Percentiles rank a stretch among this genome's conserved stretches.
phyloP scores from a whole-genome alignment of 306 rosid species.

The Cajanus cajan region DNA sequence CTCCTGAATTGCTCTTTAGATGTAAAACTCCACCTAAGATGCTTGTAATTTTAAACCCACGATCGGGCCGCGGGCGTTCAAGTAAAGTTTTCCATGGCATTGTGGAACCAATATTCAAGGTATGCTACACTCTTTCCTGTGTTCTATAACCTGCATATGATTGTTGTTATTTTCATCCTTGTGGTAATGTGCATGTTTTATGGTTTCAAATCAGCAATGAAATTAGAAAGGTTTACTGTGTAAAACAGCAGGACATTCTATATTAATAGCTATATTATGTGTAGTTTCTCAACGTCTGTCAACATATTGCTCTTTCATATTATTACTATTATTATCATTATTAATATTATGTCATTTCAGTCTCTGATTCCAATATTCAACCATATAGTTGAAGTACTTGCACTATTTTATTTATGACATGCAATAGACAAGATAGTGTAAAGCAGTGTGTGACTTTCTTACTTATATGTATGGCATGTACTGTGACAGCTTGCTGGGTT shows the following conservation, averaged over 20 bases:
- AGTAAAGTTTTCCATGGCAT: conserved; percentile 83
- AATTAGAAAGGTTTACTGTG: conserved; percentile 4
- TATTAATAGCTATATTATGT: not conserved
- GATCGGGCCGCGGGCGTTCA: conserved; percentile 95
- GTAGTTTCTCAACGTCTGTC: conserved; percentile 20
- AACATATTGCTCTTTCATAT: not conserved
- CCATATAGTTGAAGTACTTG: conserved; percentile 16
- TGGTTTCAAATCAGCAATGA: not conserved
- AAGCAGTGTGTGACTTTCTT: conserved; percentile 16
- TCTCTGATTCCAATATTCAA: conserved; percentile 3
- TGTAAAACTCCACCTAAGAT: conserved; percentile 93
- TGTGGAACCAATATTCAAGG: conserved; percentile 95
- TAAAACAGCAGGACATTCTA: conserved; percentile 10
- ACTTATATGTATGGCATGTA: conserved; percentile 37
- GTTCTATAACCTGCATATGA: conserved; percentile 7
- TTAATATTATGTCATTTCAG: not conserved
- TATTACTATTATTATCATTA: not conserved
- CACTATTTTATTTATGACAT: conserved; percentile 18
- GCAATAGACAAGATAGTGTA: conserved; percentile 7
- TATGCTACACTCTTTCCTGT: conserved; percentile 29
- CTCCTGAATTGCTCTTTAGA: conserved; percentile 90
- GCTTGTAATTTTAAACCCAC: conserved; percentile 97
- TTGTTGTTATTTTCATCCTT: conserved; percentile 11
- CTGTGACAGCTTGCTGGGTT: conserved; percentile 97
- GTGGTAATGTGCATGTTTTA: not conserved